phyloP scores from a whole-genome alignment of 495 filamentous ascomycete genomes.

The Trichodelitschia bisporula region DNA sequence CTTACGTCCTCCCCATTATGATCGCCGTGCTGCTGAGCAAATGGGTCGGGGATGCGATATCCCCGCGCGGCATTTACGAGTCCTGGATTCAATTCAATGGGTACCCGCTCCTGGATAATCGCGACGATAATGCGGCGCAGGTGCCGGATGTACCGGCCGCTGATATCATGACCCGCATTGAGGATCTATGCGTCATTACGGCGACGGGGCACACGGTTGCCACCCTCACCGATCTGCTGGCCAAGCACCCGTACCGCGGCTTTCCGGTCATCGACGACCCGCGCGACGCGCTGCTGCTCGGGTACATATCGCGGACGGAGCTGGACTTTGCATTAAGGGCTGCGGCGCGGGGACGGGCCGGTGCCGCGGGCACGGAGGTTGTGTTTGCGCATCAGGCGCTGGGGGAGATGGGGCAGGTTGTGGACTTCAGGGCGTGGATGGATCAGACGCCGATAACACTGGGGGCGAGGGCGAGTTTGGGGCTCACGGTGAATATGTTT shows the following conservation, averaged over 20 bases:
- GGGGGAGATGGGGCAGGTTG: conserved; percentile 47
- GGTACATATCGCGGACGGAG: conserved; percentile 87
- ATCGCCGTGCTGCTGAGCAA: conserved; percentile 97
- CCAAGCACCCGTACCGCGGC: conserved; percentile 55
- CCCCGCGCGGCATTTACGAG: conserved; percentile 86
- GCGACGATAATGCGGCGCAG: conserved; percentile 40
- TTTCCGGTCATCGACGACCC: conserved; percentile 75
- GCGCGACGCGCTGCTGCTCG: conserved; percentile 48
- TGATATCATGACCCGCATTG: conserved; percentile 75
- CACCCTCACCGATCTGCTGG: conserved; percentile 40
- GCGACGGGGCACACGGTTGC: conserved; percentile 71
- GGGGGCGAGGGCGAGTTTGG: conserved; percentile 42
- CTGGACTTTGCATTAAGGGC: conserved; percentile 53
- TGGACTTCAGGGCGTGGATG: conserved; percentile 92
- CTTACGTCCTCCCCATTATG: conserved; percentile 97
- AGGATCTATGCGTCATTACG: conserved; percentile 72
- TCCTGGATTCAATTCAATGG: conserved; percentile 92
- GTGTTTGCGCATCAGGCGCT: conserved; percentile 66
- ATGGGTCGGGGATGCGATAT: conserved; percentile 95
- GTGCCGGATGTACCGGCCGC: conserved; percentile 62
- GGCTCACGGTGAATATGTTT: conserved; percentile 73
- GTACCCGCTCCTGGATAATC: conserved; percentile 88
- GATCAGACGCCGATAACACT: conserved; percentile 92
- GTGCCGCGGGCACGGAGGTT: conserved; percentile 48
- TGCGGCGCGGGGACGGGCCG: conserved; percentile 23